phyloP scores from a whole-genome alignment of 2,329 filamentous ascomycete genomes.

The Diaporthe vexans region DNA sequence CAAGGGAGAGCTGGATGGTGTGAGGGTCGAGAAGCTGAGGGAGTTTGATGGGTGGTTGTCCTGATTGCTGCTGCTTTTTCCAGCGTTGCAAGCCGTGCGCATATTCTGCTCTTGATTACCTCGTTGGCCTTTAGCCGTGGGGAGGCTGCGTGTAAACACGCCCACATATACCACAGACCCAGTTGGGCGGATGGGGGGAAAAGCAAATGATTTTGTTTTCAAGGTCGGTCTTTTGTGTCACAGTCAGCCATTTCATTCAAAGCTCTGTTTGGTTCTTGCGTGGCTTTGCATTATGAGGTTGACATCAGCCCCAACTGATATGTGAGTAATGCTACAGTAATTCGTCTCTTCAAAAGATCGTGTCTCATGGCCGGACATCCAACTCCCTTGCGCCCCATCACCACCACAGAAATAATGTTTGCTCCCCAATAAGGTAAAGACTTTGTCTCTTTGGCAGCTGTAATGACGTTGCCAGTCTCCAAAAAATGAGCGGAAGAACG shows the following conservation, averaged over 20 bases:
- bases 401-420: constrained; percentile 7
- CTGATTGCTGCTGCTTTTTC: constrained; percentile 36
- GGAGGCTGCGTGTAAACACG: not conserved
- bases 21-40: constrained; percentile 60
- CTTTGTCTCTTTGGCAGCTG: constrained; percentile 28
- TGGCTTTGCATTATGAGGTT: constrained; percentile 6
- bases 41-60: constrained; percentile 61
- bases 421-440: not conserved
- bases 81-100: not conserved
- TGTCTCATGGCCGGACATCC: constrained; percentile 21
- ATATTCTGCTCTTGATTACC: not conserved
- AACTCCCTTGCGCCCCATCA: not conserved
- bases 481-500: constrained; percentile 25
- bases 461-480: constrained; percentile 27
- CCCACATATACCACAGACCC: constrained; percentile 5
- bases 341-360: constrained; percentile 27
- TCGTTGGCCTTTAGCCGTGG: not conserved
- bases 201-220: not conserved
- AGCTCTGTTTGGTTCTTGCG: not conserved
- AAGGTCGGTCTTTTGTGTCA: not conserved
- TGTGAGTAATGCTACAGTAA: constrained; percentile 35
- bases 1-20: constrained; percentile 80
- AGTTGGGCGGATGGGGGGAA: not conserved
- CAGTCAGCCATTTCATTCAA: constrained; percentile 9
- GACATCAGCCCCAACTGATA: constrained; percentile 7